Percentiles rank a stretch among this genome's conserved stretches.
Evolutionary conservation across 768 basidiomycete species (phyloP).

Genomic region (Xerocomellus intermedius): DNA sequence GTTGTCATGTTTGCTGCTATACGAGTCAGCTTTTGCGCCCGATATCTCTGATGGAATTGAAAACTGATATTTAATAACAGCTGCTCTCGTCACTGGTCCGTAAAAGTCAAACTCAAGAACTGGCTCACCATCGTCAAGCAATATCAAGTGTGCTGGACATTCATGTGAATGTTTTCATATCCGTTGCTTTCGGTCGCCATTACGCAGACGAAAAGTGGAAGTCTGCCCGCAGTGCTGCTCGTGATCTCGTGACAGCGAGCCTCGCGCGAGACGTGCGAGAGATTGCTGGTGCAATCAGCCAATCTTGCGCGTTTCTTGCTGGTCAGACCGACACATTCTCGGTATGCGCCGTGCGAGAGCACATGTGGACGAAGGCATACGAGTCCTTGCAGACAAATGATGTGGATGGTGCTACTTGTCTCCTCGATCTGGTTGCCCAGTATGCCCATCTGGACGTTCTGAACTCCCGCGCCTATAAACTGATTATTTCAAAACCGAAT

Average conservation of each 20-base stretch:
- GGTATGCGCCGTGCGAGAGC: constrained; percentile 45
- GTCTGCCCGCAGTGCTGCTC: constrained; percentile 39
- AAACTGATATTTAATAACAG: constrained; percentile 22
- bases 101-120: constrained; percentile 31
- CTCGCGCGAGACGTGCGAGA: constrained; percentile 36
- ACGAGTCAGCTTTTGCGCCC: constrained; percentile 47
- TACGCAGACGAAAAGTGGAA: constrained; percentile 43
- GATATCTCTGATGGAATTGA: not conserved
- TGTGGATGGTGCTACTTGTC: constrained; percentile 50
- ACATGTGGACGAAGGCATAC: constrained; percentile 71
- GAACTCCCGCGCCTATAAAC: constrained; percentile 47
- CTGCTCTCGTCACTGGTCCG: constrained; percentile 34
- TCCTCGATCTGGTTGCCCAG: constrained; percentile 58
- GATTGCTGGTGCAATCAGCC: constrained; percentile 31
- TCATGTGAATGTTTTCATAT: constrained; percentile 47
- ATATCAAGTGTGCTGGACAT: constrained; percentile 46
- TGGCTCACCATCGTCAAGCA: constrained; percentile 26
- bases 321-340: constrained; percentile 32
- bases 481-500: constrained; percentile 33
- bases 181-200: constrained; percentile 44
- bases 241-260: constrained; percentile 38
- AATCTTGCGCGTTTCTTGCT: constrained; percentile 36
- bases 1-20: constrained; percentile 58
- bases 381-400: constrained; percentile 58
- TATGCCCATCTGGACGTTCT: constrained; percentile 69